Evolutionary conservation across 2,329 filamentous ascomycete genomes (phyloP), one percentile per base, ranked within the genome.

Genomic region (Nemania sp.): DNA sequence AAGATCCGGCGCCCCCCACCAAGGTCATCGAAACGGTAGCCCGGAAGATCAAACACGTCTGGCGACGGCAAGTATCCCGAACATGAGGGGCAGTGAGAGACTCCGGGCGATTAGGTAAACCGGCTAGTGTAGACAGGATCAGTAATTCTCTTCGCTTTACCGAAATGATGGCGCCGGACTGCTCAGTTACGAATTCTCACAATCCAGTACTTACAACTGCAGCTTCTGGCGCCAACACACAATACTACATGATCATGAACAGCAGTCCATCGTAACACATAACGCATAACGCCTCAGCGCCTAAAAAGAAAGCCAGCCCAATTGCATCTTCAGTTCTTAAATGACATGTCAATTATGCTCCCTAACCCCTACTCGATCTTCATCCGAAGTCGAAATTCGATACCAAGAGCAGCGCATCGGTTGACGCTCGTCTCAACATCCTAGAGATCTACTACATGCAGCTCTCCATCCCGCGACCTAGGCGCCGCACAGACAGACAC

Each of bases 21-120:
- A 51, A 39, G 22, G n/a, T 39, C 28, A 36, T 57, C 46, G 46
- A 57, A 54, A 54, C 50, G 41, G 50, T 17, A 57, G 43, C 24
- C 46, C 50, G 50, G 50, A 51, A 50, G 50, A 57, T 57, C 54
- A 54, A 51, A 57, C 51, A 19, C 34, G 45, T 49, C 49, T 46
- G 40, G 26, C 37, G 53, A 45, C 31, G 44, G 41, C 14, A 31
- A 24, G 23, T 45, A 15, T 28, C 40, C 30, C 40, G 40, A 47
- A 17, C 15, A 7, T 24, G 37, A 44, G 19, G 37, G 15, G 22
- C 37, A n/a, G 26, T 17, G 48, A 31, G 11, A 6, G 15, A 9
- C 14, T 17, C 12, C 17, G 11, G 44, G 9, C 11, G n/a, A n/a
- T n/a, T n/a, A n/a, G n/a, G n/a, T n/a, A n/a, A n/a, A n/a, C n/a